Base-by-base conservation (phyloP, 2,329 filamentous ascomycete species). In the Exophiala dermatitidis region DNA sequence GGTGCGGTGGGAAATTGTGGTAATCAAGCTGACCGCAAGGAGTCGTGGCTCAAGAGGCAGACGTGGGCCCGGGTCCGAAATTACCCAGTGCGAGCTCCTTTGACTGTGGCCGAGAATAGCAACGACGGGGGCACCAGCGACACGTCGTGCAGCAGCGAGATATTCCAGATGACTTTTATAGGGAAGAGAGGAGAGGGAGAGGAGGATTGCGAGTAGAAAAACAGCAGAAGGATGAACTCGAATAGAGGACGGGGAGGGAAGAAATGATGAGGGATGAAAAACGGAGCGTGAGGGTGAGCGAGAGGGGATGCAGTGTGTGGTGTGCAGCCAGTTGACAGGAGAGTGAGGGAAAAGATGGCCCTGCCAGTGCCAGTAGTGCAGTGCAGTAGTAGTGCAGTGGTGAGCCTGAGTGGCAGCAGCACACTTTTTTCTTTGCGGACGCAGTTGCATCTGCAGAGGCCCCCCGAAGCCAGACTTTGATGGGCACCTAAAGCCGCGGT, bases 1-100 rank as follows among this genome's bases (percentile, higher is more conserved):
- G 56, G 56, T 59, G 50, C 51, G 48, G 52, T 53, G 52, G 60
- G 58, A 62, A 62, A 60, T 62, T 60, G 58, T 60, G 58, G 60
- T 54, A 62, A 62, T 62, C 59, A 62, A 56, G 54, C 55, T 57
- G 60, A 54, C 55, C 53, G 57, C 50, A 60, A 57, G 57, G 54
- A 60, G 57, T 60, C 54, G 53, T 58, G 6, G 28, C 53, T 48
- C 49, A 41, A 43, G 48, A 51, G 40, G 48, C 53, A 52, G 54
- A 45, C 50, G 57, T 59, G 57, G 58, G 56, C 53, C 54, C 59
- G 48, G 52, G 48, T 53, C 58, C 58, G 58, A 62, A 59, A 62
- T 62, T 62, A 59, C 54, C 53, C 54, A 45, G 46, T 47, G 50
- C 38, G 50, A 54, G 41, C 52, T 56, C 51, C 52, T 56, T 52